Evolutionary conservation across 2,329 filamentous ascomycete genomes (phyloP), one percentile per base, ranked within the genome.

Genomic region (Pseudocercospora ulei): DNA sequence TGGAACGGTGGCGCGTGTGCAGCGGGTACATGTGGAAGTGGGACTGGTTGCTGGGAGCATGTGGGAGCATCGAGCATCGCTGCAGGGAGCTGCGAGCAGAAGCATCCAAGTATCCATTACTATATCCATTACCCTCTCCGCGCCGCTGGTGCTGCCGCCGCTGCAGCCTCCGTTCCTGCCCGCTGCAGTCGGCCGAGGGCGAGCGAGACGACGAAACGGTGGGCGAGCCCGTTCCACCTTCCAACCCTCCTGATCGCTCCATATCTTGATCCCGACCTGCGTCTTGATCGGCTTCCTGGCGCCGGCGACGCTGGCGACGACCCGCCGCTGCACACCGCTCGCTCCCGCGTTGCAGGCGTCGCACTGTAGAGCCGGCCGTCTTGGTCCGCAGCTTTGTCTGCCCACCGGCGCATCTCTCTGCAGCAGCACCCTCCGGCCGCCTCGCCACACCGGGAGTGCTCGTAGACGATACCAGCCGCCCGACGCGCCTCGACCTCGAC

Each of bases 251-350:
- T 17, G 13, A n/a, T 7, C 35, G 7, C 19, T 14, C 14, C 27
- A 20, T 33, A 33, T 34, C 28, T 11, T 9, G 18, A 33, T 26
- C 37, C 28, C 35, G n/a, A n/a, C n/a, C 44, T 14, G 41, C 35
- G 26, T 18, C 24, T 16, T 23, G 38, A 44, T 43, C 44, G 39
- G 36, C 35, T 50, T 45, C 53, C 50, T 54, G 53, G 50, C 51
- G 44, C 40, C 47, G 41, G 33, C 36, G 37, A 29, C 43, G 41
- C 35, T 37, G 30, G 39, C 46, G 37, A 35, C 26, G 35, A 39
- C 44, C 44, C 47, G 46, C 26, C 39, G 50, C 42, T 48, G 41
- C 51, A 54, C 51, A 55, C 52, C 52, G 52, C 52, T 46, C 51
- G 49, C 50, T 39, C 37, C 44, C 29, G 38, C 36, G 35, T 19